phyloP scores from a whole-genome alignment of 75 land plant species.

The Pinus albicaulis region DNA sequence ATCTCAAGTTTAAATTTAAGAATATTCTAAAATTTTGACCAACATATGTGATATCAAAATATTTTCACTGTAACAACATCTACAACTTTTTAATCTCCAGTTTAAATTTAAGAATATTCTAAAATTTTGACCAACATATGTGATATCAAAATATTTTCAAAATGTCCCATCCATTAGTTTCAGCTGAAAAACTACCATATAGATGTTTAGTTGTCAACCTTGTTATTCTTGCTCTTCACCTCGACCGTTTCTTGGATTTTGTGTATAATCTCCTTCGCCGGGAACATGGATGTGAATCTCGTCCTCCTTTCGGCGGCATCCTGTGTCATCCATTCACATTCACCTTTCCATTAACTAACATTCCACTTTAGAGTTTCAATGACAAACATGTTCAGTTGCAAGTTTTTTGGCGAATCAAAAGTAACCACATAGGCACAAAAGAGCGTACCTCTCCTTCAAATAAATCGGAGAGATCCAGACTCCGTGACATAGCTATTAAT shows the following conservation, averaged over 20 bases:
- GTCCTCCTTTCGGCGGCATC: constrained; percentile 68
- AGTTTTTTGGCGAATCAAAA: neutral
- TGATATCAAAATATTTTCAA: no score
- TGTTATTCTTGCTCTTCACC: constrained; percentile 55
- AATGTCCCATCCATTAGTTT: neutral
- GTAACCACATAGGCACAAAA: neutral
- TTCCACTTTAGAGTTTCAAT: neutral
- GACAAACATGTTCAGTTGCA: neutral
- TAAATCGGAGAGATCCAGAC: constrained; percentile 70
- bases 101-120: no score
- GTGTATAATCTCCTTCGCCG: constrained; percentile 51
- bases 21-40: no score
- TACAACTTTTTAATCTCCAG: no score
- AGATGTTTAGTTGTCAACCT: constrained; percentile 20
- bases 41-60: no score
- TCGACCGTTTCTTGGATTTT: constrained; percentile 54
- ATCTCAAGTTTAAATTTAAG: no score
- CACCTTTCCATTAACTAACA: neutral
- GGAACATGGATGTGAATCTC: constrained; percentile 62
- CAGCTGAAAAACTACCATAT: neutral
- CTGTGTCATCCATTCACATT: constrained; percentile 12
- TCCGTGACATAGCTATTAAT: constrained; percentile 70
- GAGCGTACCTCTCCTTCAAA: constrained; percentile 61
- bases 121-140: no score
- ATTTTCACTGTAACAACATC: no score